A percentile compares a stretch with the other conserved stretches of the same genome.
phyloP scores from a whole-genome alignment of 1,284 basidiomycete species.

The Trametes polyzona region DNA sequence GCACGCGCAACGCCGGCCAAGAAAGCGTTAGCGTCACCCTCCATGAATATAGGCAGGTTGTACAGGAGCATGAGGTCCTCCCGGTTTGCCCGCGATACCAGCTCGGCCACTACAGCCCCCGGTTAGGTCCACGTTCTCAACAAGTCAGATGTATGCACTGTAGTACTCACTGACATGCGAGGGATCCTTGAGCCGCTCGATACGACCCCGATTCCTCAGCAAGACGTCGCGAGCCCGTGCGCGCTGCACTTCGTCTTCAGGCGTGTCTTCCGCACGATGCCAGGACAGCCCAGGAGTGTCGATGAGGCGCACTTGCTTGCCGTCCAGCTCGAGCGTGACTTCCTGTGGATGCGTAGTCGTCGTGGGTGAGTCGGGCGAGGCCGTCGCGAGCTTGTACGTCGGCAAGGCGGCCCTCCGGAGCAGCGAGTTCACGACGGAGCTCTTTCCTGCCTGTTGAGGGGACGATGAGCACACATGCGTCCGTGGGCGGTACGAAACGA shows the following conservation, averaged over 20 bases:
- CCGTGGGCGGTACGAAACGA: too few species aligned
- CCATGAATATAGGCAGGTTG: conserved; percentile 83
- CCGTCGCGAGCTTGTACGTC: conserved; percentile 65
- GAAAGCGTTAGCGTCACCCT: conserved; percentile 76
- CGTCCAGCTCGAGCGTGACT: conserved; percentile 51
- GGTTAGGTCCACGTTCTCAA: background rate
- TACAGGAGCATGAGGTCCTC: conserved; percentile 92
- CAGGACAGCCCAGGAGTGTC: conserved; percentile 87
- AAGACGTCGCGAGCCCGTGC: conserved; percentile 72
- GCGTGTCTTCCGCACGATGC: conserved; percentile 44
- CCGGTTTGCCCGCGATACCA: conserved; percentile 73
- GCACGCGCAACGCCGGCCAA: conserved; percentile 83
- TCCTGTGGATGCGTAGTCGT: conserved; percentile 76
- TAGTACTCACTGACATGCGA: conserved; percentile 67
- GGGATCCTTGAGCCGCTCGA: conserved; percentile 90
- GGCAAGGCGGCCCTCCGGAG: conserved; percentile 54
- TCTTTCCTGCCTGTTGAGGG: conserved; percentile 71
- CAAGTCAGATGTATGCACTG: background rate
- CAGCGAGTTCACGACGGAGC: conserved; percentile 81
- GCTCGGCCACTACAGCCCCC: conserved; percentile 60
- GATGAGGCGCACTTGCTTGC: conserved; percentile 62
- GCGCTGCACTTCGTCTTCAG: conserved; percentile 48
- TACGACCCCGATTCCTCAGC: conserved; percentile 80
- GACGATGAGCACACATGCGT: too few species aligned
- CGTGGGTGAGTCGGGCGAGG: conserved; percentile 57